phyloP scores from a whole-genome alignment of 1,284 basidiomycete species.

The Heterobasidion occidentale region DNA sequence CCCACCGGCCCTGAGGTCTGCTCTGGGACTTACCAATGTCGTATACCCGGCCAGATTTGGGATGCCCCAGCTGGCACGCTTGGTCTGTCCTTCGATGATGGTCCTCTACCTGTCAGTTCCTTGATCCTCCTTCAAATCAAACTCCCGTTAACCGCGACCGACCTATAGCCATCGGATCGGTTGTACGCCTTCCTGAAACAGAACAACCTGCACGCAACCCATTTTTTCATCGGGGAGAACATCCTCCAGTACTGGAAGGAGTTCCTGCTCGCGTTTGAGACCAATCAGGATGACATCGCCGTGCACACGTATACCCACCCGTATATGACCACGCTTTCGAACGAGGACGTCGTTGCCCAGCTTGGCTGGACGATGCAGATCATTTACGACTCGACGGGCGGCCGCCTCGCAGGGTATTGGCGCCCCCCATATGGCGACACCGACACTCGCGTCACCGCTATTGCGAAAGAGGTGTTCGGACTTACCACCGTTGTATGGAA shows the following conservation, averaged over 20 bases:
- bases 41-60: conserved; percentile 54
- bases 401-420: conserved; percentile 66
- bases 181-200: conserved; percentile 51
- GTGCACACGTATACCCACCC: conserved; percentile 80
- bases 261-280: conserved; percentile 45
- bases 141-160: background rate
- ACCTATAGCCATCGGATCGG: conserved; percentile 19
- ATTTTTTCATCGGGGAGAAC: conserved; percentile 79
- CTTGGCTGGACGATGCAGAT: conserved; percentile 81
- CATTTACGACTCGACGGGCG: conserved; percentile 76
- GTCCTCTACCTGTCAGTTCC: conserved; percentile 50
- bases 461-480: conserved; percentile 69
- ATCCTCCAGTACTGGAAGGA: conserved; percentile 48
- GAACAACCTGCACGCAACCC: conserved; percentile 61
- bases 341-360: conserved; percentile 66
- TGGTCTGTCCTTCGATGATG: conserved; percentile 71
- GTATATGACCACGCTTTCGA: conserved; percentile 73
- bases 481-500: conserved; percentile 75
- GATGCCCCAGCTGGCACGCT: conserved; percentile 59
- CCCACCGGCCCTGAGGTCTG: conserved; percentile 48
- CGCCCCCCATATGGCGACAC: conserved; percentile 75
- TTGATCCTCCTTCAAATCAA: background rate
- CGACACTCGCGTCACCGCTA: conserved; percentile 65
- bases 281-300: conserved; percentile 56
- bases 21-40: conserved; percentile 61